Base-by-base conservation (phyloP, 139 green algal species). In the Chlamydomonas incerta region DNA sequence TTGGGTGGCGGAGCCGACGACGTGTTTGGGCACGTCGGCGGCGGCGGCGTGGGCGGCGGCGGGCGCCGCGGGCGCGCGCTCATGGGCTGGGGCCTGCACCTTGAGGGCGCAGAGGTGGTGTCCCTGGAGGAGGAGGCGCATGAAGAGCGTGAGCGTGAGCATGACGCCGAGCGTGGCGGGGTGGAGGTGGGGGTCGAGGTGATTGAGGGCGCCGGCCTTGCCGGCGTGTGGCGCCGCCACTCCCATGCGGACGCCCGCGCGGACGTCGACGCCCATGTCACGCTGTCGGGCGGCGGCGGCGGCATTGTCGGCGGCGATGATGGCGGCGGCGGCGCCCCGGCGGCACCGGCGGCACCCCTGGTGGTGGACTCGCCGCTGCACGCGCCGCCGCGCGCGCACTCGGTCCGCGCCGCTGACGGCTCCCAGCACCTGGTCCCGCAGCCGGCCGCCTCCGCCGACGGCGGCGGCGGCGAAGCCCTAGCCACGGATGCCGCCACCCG, bases 391-490 rank as follows among this genome's bases (percentile, higher is more conserved):
- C 65, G 66, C 31, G 79, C 79, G 1, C 60, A 52, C 50, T 47
- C 46, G 8, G 66, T 85, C 26, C 77, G 77, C 20, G 24, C n/a
- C 11, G 66, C 79, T 0, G 79, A 75, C 34, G 79, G 79, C 8
- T 50, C 79, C 8, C 23, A 76, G 72, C 52, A 74, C 65, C 80
- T 70, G 26, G 35, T 83, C 1, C 63, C 34, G 34, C 21, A 55
- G 23, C 29, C 4, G 29, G 17, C 31, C 29, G 65, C 26, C 55
- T 28, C 15, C 67, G 34, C 33, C 41, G 24, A 26, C 11, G 73
- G 35, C 9, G 62, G 10, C 28, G 46, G 41, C n/a, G n/a, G 33
- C 31, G 5, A 11, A 28, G 72, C 57, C 57, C 26, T 41, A 34
- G n/a, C 6, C 21, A 37, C 47, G 17, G 28, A 33, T n/a, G 80